These are phyloP conservation scores for Epithele typhae DNA, from an alignment of 768 basidiomycete genomes.

Conservation along the genomic window DNA sequence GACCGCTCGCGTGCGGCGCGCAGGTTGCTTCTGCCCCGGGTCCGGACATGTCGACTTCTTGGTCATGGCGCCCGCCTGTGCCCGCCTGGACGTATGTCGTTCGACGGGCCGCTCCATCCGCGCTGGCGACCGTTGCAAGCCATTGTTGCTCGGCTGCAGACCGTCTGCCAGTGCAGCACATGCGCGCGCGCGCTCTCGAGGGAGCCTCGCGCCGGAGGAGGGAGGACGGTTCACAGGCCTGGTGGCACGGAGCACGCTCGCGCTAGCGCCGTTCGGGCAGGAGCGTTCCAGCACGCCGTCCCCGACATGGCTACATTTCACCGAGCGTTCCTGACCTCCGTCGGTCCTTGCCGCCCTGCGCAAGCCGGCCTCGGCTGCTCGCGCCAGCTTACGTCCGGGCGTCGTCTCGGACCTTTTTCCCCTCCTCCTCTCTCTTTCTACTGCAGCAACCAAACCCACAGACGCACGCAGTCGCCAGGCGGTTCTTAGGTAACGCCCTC, in stretches of 20 bases:
- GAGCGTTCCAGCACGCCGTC: constrained; percentile 3
- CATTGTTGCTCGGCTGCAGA: too few species aligned
- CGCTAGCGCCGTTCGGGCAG: constrained; percentile 7
- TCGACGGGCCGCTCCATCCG: too few species aligned
- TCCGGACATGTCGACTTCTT: too few species aligned
- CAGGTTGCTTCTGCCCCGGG: neutral
- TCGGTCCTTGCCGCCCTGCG: neutral
- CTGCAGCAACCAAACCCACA: too few species aligned
- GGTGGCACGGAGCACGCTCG: neutral
- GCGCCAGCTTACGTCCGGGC: neutral
- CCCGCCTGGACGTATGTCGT: too few species aligned
- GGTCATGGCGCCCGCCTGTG: too few species aligned
- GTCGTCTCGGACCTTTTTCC: neutral
- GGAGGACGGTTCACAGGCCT: neutral
- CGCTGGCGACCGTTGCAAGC: too few species aligned
- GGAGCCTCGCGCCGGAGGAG: neutral
- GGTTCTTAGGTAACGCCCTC: too few species aligned
- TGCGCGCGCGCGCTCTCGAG: too few species aligned
- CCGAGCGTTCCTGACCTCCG: constrained; percentile 7
- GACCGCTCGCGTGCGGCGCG: constrained; percentile 6
- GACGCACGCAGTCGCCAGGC: too few species aligned
- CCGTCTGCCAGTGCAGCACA: too few species aligned
- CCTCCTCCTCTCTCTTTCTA: too few species aligned
- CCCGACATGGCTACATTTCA: constrained; percentile 10
- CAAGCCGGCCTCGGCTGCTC: neutral